A percentile compares a stretch with the other conserved stretches of the same genome.
Conservation (phyloP, 2,329 filamentous ascomycete genomes). For the Clonostachys rhizophaga region DNA sequence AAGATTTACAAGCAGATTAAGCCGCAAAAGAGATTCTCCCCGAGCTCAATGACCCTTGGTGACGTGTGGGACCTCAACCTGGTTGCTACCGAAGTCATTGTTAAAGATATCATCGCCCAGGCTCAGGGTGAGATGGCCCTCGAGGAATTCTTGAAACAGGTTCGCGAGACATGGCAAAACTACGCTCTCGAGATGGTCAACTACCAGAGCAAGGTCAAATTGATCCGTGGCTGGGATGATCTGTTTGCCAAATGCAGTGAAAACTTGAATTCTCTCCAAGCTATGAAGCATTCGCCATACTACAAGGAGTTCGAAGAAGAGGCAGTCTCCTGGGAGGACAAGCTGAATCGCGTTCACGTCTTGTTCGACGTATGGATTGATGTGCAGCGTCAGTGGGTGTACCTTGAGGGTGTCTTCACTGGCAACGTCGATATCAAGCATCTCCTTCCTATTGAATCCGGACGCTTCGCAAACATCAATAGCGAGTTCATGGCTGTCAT, state of each 20-base stretch:
- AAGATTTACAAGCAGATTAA: slow-evolving; percentile 97
- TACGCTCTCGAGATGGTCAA: slow-evolving; percentile 92
- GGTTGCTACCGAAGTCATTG: slow-evolving; percentile 77
- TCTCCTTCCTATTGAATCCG: slow-evolving; percentile 91
- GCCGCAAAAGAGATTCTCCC: slow-evolving; percentile 89
- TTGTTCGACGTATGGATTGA: slow-evolving; percentile 99
- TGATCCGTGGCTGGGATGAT: slow-evolving; percentile 97
- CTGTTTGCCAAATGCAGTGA: slow-evolving; percentile 98
- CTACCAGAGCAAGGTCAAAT: slow-evolving; percentile 96
- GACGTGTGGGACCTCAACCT: slow-evolving; percentile 98
- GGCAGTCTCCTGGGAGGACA: slow-evolving; percentile 94
- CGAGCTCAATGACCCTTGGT: slow-evolving; percentile 91
- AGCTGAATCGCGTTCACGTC: slow-evolving; percentile 93
- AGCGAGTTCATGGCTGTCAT: slow-evolving; percentile 98
- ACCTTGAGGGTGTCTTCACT: slow-evolving; percentile 97
- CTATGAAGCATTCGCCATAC: slow-evolving; percentile 98
- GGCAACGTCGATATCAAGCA: slow-evolving; percentile 99
- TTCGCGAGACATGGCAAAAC: slow-evolving; percentile 94
- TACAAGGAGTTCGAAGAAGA: slow-evolving; percentile 99
- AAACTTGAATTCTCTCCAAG: slow-evolving; percentile 93
- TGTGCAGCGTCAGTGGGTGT: slow-evolving; percentile 99
- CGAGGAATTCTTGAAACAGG: slow-evolving; percentile 94
- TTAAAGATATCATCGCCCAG: slow-evolving; percentile 90
- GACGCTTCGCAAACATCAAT: slow-evolving; percentile 98
- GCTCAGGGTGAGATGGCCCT: slow-evolving; percentile 97